Conservation (phyloP, 1,139 yeast species). For the Nakaseomyces kungkrabaensis region DNA sequence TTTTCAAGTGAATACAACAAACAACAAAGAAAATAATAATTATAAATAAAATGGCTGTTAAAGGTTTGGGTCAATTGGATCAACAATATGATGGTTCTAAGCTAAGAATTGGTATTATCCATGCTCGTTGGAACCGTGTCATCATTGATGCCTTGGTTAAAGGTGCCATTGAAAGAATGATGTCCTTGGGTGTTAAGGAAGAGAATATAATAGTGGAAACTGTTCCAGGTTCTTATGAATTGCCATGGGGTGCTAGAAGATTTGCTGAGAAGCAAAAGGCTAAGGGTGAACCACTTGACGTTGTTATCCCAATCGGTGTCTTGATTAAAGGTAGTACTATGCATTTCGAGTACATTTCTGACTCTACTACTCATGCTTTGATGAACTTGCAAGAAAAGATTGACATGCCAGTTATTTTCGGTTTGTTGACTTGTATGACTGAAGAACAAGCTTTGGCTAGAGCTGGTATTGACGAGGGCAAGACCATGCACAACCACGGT, state of each 20-base stretch:
- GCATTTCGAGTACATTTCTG: slow-evolving; percentile 97
- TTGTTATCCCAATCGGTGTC: slow-evolving; percentile 87
- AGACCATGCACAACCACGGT: slow-evolving; percentile 83
- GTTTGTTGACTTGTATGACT: slow-evolving; percentile 84
- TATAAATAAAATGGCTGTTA: slow-evolving; percentile 49
- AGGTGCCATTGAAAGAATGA: slow-evolving; percentile 60
- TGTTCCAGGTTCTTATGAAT: slow-evolving; percentile 91
- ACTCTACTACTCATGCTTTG: slow-evolving; percentile 74
- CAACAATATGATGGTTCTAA: slow-evolving; percentile 58
- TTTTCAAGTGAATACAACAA: neutral
- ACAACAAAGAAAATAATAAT: neutral
- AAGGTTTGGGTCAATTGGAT: slow-evolving; percentile 71
- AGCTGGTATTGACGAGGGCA: slow-evolving; percentile 73
- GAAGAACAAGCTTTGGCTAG: slow-evolving; percentile 90
- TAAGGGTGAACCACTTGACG: slow-evolving; percentile 54
- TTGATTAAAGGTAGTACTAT: slow-evolving; percentile 92
- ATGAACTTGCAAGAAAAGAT: slow-evolving; percentile 72
- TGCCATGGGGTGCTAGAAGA: slow-evolving; percentile 69
- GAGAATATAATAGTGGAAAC: slow-evolving; percentile 71
- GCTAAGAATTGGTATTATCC: slow-evolving; percentile 74
- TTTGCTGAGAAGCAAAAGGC: slow-evolving; percentile 40
- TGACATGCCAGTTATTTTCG: slow-evolving; percentile 77
- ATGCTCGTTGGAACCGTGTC: slow-evolving; percentile 86
- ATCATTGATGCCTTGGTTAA: slow-evolving; percentile 71
- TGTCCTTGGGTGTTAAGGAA: slow-evolving; percentile 57